Evolutionary conservation across 345 rosid species (phyloP), one percentile per base, ranked within the genome.

Genomic region (Isatis tinctoria): DNA sequence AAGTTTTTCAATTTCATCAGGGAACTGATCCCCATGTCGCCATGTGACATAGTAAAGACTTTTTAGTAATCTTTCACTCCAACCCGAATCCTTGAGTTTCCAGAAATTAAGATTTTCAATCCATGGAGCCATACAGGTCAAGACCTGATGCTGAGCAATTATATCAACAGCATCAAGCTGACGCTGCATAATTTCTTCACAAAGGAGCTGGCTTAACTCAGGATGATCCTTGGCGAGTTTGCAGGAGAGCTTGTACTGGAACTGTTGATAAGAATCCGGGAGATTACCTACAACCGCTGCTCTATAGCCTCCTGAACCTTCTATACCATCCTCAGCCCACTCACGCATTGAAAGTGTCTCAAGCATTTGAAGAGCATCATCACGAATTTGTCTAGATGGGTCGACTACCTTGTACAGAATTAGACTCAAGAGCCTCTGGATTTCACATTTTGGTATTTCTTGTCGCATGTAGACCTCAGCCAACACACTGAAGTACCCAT

Each of bases 101-200:
- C 98, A 95, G 82, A 95, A 90, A 78, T 95, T 90, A 60, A 95
- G 96, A 63, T 95, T 95, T 82, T 95, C 99, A 81, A 95, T 95
- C 98, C 99, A 95, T 24, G 99, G 99, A 81, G 99, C 99, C 99
- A 95, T 90, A 80, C 99, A 95, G 7, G 99, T 95, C 79, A 95
- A 83, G 70, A 92, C 99, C 87, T 95, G 99, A 83, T 95, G 99
- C 80, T 95, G 99, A 35, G 97, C 97, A 79, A 95, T 95, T 70
- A 95, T 95, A 79, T 95, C 97, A 57, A 95, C 99, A 63, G 99
- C 99, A 78, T 95, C 99, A 65, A 95, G 92, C 85, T 95, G 99
- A 67, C 99, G 82, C 87, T 95, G 97, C 99, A 60, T 95, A 67
- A 92, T 95, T 83, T 95, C 99, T 79, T 95, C 97, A 68, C 99